Evolutionary conservation across 352 stramenopile genomes (phyloP).

Genomic region (Phytophthora idaei): DNA sequence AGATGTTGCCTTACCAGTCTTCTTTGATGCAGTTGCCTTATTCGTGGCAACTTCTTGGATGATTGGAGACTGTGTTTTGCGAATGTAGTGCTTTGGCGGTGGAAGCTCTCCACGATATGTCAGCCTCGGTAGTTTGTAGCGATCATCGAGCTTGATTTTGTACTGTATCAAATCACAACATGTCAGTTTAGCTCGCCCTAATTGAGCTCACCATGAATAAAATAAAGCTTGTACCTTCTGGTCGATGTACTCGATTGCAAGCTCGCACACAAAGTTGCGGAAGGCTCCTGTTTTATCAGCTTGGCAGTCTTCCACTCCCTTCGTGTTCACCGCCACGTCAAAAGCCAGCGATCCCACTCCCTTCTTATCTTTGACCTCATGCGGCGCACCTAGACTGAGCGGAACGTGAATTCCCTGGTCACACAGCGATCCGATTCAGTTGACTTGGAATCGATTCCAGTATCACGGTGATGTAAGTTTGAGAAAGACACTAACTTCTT

Average conservation of each 20-base stretch:
- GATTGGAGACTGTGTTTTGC: constrained; percentile 66
- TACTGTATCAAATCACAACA: constrained; percentile 43
- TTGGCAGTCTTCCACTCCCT: constrained; percentile 72
- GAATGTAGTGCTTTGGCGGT: constrained; percentile 80
- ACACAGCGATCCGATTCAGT: neutral
- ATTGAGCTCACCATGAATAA: neutral
- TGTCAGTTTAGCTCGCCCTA: neutral
- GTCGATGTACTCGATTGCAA: constrained; percentile 83
- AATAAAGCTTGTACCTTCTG: constrained; percentile 58
- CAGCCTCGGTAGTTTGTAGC: constrained; percentile 80
- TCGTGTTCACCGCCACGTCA: constrained; percentile 82
- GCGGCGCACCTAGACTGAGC: constrained; percentile 67
- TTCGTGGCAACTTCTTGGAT: constrained; percentile 67
- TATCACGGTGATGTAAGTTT: neutral
- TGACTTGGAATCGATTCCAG: neutral
- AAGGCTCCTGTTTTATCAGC: constrained; percentile 71
- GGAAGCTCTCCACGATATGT: constrained; percentile 68
- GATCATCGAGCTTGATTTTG: constrained; percentile 73
- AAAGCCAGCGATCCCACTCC: constrained; percentile 65
- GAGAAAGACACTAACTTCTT: constrained; percentile 49
- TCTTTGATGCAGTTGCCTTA: constrained; percentile 16
- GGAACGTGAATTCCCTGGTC: constrained; percentile 76
- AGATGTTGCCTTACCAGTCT: constrained; percentile 10
- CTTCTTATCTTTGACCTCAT: constrained; percentile 81
- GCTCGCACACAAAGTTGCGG: constrained; percentile 83